Evolutionary conservation across 768 basidiomycete genomes (phyloP), one percentile per base, ranked within the genome.

Genomic region (Auricularia cornea): DNA sequence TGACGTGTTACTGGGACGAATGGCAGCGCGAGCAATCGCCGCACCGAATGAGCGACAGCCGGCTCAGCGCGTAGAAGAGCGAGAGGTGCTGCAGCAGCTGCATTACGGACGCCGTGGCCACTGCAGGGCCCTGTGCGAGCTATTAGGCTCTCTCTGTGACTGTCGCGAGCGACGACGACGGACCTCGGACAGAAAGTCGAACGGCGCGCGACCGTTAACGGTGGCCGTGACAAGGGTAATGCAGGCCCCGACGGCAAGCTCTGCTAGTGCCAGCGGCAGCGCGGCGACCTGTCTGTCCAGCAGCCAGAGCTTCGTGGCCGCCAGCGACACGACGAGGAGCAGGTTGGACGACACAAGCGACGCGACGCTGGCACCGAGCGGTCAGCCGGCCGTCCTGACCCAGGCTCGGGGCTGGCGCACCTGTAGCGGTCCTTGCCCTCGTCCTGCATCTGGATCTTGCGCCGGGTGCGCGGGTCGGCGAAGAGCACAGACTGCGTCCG

Each of bases 61-160:
- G 80, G 68, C 83, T 86, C 60, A 92, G 74, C 20, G 88, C 88
- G 2, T 83, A 84, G 69, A 89, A 83, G 44, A 92, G 73, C 59
- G 83, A 81, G 4, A 81, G 83, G 63, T 88, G 84, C 68, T 88
- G 87, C 26, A 92, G 75, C 66, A 90, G 86, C 62, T 86, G 75
- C 65, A 88, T 71, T 56, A 89, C 70, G 0, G 89, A 88, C 18
- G 87, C 82, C 70, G 84, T 82, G 3, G 81, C 88, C 6, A 91
- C 73, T 20, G 84, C 84, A 16, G 88, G 81, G 86, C 87, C 90
- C 90, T 92, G n/a, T n/a, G n/a, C n/a, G n/a, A n/a, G n/a, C n/a
- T n/a, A n/a, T n/a, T n/a, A n/a, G n/a, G n/a, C n/a, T n/a, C n/a
- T n/a, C n/a, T n/a, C n/a, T n/a, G n/a, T n/a, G n/a, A n/a, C n/a